phyloP scores from a whole-genome alignment of 306 rosid species.

The Mimosa pudica region DNA sequence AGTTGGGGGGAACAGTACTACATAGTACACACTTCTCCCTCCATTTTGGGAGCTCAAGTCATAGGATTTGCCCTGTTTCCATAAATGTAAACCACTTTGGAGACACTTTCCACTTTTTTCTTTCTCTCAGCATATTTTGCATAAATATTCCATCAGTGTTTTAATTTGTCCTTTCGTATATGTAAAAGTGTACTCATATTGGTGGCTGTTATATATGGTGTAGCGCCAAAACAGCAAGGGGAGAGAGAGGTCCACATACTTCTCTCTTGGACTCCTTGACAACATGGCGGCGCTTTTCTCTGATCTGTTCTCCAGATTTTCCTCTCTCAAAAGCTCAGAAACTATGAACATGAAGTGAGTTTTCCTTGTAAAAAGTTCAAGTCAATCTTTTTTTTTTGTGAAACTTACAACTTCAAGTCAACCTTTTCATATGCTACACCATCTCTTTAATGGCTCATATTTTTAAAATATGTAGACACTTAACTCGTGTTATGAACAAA shows the following conservation, averaged over 20 bases:
- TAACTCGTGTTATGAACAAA: not conserved
- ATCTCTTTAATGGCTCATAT: not conserved
- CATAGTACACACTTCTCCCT: not conserved
- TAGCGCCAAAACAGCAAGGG: conserved; percentile 20
- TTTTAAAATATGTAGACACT: not conserved
- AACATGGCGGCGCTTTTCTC: conserved; percentile 31
- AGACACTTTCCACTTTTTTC: not conserved
- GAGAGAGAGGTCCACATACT: conserved; percentile 43
- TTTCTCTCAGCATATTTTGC: not conserved
- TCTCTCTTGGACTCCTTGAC: conserved; percentile 33
- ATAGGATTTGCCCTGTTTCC: not conserved
- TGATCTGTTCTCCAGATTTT: conserved; percentile 41
- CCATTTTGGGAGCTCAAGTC: not conserved
- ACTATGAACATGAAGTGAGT: conserved; percentile 60
- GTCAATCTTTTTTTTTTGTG: not conserved
- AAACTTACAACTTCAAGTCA: too few species aligned
- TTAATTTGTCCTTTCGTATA: not conserved
- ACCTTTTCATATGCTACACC: not conserved
- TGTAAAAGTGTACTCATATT: not conserved
- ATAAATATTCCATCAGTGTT: not conserved
- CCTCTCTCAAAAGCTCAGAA: conserved; percentile 35
- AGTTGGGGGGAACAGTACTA: not conserved
- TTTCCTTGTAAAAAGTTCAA: not conserved
- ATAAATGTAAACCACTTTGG: not conserved
- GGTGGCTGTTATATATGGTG: conserved; percentile 13